These are phyloP conservation scores for Phoenix dactylifera DNA, from an alignment of 176 grass and related monocot species.

Conservation along the genomic window DNA sequence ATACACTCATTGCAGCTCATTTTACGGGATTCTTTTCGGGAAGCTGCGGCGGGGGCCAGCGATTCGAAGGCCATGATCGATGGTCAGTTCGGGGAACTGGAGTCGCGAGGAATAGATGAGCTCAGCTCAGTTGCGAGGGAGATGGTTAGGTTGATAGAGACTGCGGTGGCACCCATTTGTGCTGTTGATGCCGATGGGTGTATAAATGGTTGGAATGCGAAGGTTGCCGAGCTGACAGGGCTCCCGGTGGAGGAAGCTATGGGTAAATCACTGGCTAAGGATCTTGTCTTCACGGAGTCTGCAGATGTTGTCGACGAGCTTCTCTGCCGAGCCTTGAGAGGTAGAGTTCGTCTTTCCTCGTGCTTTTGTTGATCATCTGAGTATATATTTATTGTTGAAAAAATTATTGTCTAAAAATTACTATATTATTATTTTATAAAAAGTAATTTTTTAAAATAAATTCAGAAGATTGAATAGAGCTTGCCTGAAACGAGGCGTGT, in stretches of 20 bases:
- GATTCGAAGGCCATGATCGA: constrained; percentile 62
- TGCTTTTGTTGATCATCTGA: neutral
- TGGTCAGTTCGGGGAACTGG: constrained; percentile 52
- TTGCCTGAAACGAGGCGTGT: too few species aligned
- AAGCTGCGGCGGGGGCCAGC: constrained; percentile 42
- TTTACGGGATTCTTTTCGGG: constrained; percentile 65
- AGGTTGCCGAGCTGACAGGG: constrained; percentile 78
- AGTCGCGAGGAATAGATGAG: constrained; percentile 82
- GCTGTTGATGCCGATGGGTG: constrained; percentile 74
- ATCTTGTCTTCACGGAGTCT: constrained; percentile 82
- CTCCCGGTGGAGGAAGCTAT: constrained; percentile 87
- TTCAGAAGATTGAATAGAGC: too few species aligned
- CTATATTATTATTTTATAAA: too few species aligned
- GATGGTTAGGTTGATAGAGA: constrained; percentile 96
- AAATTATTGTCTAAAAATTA: too few species aligned
- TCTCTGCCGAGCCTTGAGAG: constrained; percentile 63
- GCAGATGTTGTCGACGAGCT: constrained; percentile 59
- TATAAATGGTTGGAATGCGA: constrained; percentile 99
- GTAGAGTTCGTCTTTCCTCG: constrained; percentile 34
- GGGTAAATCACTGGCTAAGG: constrained; percentile 84
- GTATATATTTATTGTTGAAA: too few species aligned
- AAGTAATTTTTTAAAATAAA: too few species aligned
- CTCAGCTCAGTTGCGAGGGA: constrained; percentile 78
- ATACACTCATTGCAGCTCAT: constrained; percentile 98
- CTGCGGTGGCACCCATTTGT: constrained; percentile 84